A percentile compares a stretch with the other conserved stretches of the same genome.
These are phyloP conservation scores for Diaporthe eres DNA, from an alignment of 2,329 filamentous ascomycete genomes.

Conservation along the genomic window DNA sequence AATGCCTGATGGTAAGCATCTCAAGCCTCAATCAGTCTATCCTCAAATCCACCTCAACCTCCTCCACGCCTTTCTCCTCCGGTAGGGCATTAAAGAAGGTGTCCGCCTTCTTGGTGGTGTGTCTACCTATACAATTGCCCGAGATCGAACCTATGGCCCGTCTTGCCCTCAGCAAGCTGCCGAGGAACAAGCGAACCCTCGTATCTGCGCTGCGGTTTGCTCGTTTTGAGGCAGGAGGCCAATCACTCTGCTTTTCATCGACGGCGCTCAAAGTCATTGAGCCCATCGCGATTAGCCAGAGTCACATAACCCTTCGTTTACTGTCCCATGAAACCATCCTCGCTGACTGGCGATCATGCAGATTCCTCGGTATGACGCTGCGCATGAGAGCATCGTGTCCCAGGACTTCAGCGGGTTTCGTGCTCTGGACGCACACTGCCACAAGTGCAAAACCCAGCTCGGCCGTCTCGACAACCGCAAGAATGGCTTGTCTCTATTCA, in stretches of 20 bases:
- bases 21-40: constrained; percentile 39
- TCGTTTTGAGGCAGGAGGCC: constrained; percentile 41
- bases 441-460: constrained; percentile 59
- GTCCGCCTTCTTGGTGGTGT: constrained; percentile 67
- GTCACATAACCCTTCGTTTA: constrained; percentile 21
- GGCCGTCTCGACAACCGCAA: constrained; percentile 63
- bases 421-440: constrained; percentile 60
- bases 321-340: too few relatives aligned
- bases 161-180: constrained; percentile 47
- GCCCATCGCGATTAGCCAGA: constrained; percentile 42
- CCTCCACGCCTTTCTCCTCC: background rate
- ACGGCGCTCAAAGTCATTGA: constrained; percentile 39
- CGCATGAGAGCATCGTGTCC: constrained; percentile 41
- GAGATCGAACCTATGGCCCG: constrained; percentile 61
- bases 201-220: constrained; percentile 58
- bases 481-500: constrained; percentile 66
- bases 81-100: constrained; percentile 74
- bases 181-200: constrained; percentile 53
- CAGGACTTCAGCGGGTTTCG: constrained; percentile 26
- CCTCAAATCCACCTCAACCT: constrained; percentile 32
- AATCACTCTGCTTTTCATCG: constrained; percentile 33
- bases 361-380: constrained; percentile 15
- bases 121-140: constrained; percentile 80
- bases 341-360: background rate
- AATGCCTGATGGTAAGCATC: constrained; percentile 55